These are phyloP conservation scores for Apiospora arundinis DNA, from an alignment of 2,329 filamentous ascomycete species.

Conservation along the genomic window DNA sequence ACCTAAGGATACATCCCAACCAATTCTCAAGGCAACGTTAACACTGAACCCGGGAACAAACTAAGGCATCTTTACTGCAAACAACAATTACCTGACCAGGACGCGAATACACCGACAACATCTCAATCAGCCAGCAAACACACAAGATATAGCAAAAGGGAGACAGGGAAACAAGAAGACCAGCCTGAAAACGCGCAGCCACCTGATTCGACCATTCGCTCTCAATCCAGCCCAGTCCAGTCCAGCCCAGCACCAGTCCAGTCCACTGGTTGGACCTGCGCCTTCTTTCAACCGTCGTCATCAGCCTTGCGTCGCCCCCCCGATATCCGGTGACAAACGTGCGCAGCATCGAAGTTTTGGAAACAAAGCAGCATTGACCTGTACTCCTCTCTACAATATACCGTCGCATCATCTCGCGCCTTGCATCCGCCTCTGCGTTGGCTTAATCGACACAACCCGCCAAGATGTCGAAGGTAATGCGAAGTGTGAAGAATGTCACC, in stretches of 20 bases:
- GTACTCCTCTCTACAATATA: neutral
- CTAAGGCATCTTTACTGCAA: neutral
- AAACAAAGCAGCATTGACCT: neutral
- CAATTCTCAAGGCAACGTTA: neutral
- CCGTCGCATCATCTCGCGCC: neutral
- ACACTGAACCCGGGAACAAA: neutral
- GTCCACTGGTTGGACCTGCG: constrained; percentile 18
- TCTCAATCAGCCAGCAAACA: neutral
- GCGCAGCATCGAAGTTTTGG: constrained; percentile 4
- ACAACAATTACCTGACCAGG: neutral
- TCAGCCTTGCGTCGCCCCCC: constrained; percentile 11
- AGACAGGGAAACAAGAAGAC: neutral
- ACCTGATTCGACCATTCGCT: constrained; percentile 6
- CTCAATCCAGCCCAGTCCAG: neutral
- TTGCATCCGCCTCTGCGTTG: neutral
- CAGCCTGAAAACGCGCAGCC: neutral
- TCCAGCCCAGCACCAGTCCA: constrained; percentile 3
- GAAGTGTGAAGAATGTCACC: constrained; percentile 98
- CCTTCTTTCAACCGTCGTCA: constrained; percentile 11
- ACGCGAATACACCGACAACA: neutral
- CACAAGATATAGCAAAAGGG: neutral
- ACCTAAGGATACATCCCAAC: neutral
- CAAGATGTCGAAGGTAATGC: constrained; percentile 94
- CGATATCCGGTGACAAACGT: constrained; percentile 7
- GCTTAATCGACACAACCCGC: constrained; percentile 30